phyloP scores from a whole-genome alignment of 1,284 basidiomycete species.

The Fomitopsis betulina region DNA sequence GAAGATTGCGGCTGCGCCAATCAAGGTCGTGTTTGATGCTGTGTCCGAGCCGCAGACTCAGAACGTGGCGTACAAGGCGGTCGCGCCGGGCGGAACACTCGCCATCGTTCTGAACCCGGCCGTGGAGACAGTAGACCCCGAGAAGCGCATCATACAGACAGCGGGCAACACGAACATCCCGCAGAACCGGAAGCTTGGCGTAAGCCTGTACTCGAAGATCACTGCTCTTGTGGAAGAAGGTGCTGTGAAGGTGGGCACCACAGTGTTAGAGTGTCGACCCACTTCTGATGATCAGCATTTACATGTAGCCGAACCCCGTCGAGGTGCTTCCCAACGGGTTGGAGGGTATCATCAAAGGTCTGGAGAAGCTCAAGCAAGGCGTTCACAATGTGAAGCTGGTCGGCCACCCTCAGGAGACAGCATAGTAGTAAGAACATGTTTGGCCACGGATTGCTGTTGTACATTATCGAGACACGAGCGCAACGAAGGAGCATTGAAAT shows the following conservation, averaged over 20 bases:
- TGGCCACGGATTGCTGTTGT: not conserved
- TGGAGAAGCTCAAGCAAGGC: slow-evolving; percentile 35
- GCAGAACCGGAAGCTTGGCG: slow-evolving; percentile 5
- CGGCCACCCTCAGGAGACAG: slow-evolving; percentile 40
- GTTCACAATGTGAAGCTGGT: slow-evolving; percentile 48
- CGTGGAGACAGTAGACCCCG: slow-evolving; percentile 3
- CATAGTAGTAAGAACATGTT: not conserved
- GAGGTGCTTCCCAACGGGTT: slow-evolving; percentile 44
- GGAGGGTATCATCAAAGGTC: slow-evolving; percentile 36
- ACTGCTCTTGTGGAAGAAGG: slow-evolving; percentile 13
- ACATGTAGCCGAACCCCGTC: slow-evolving; percentile 19
- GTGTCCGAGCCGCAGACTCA: slow-evolving; percentile 21
- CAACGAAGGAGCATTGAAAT: too few species aligned
- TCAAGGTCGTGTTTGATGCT: slow-evolving; percentile 24
- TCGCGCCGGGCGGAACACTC: slow-evolving; percentile 18
- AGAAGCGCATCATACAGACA: slow-evolving; percentile 10
- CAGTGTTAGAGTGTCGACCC: not conserved
- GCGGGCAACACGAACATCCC: slow-evolving; percentile 10
- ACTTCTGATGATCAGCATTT: not conserved
- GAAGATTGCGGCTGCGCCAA: slow-evolving; percentile 14
- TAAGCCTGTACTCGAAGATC: slow-evolving; percentile 10
- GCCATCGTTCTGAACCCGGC: slow-evolving; percentile 11
- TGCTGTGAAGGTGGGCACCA: slow-evolving; percentile 11
- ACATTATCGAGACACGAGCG: too few species aligned
- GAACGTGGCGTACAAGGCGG: slow-evolving; percentile 11